A percentile compares a stretch with the other conserved stretches of the same genome.
These are phyloP conservation scores for Didymella sp. DNA, from an alignment of 2,329 filamentous ascomycete genomes.

Conservation along the genomic window DNA sequence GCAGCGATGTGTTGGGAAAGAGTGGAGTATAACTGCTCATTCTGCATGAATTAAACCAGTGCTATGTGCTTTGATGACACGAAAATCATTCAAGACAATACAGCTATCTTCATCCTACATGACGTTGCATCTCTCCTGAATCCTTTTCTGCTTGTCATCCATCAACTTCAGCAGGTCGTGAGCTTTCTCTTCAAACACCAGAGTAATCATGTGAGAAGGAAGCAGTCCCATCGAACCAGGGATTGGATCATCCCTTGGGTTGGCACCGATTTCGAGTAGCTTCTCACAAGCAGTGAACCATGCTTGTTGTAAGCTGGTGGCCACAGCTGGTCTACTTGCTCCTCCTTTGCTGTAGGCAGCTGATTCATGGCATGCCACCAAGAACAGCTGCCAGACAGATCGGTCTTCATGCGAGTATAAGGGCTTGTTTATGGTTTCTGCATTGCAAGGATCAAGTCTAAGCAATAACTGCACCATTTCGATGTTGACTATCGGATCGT, in stretches of 20 bases:
- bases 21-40: neutral
- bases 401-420: neutral
- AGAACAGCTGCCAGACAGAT: neutral
- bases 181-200: neutral
- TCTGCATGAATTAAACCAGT: neutral
- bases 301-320: neutral
- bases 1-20: neutral
- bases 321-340: neutral
- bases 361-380: neutral
- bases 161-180: neutral
- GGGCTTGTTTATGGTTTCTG: neutral
- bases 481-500: slow-evolving; percentile 18
- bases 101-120: neutral
- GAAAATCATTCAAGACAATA: neutral
- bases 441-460: neutral
- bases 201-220: neutral
- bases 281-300: neutral
- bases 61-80: neutral
- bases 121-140: neutral
- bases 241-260: neutral
- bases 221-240: neutral
- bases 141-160: neutral
- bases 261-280: neutral
- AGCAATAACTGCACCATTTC: slow-evolving; percentile 11
- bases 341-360: neutral